These are phyloP conservation scores for Escovopsis sp. DNA, from an alignment of 2,329 filamentous ascomycete genomes.

Conservation along the genomic window DNA sequence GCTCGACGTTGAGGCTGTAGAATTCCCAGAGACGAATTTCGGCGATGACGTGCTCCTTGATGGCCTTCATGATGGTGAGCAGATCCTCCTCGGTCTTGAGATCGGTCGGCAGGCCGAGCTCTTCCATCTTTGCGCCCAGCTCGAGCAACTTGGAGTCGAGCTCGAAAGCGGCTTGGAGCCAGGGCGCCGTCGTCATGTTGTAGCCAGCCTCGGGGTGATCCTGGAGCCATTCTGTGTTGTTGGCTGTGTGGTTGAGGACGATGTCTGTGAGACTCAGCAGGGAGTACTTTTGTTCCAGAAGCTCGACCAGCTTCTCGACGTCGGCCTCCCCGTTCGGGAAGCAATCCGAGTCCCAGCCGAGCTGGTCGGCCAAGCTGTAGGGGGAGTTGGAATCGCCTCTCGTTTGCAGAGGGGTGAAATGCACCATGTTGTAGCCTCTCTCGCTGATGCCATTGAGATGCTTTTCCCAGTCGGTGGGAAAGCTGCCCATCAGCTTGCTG, in stretches of 20 bases:
- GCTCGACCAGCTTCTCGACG: conserved; percentile 58
- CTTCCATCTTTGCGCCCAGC: conserved; percentile 57
- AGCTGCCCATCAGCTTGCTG: conserved; percentile 95
- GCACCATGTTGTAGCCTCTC: conserved; percentile 96
- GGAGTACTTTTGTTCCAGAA: conserved; percentile 71
- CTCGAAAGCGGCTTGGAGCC: conserved; percentile 48
- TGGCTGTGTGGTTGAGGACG: conserved; percentile 92
- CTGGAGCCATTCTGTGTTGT: conserved; percentile 88
- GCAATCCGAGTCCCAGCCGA: conserved; percentile 63
- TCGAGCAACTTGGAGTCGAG: conserved; percentile 52
- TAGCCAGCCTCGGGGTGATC: conserved; percentile 93
- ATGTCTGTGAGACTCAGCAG: conserved; percentile 87
- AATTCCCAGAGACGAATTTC: conserved; percentile 81
- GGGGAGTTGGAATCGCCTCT: conserved; percentile 87
- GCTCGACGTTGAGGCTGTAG: conserved; percentile 69
- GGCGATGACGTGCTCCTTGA: conserved; percentile 67
- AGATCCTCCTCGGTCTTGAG: conserved; percentile 59
- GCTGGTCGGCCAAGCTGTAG: conserved; percentile 90
- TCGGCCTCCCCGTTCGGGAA: conserved; percentile 81
- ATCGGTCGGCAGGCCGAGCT: conserved; percentile 60
- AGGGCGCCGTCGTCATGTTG: conserved; percentile 79
- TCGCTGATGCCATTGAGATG: conserved; percentile 79
- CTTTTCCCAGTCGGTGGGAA: conserved; percentile 76
- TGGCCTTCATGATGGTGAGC: conserved; percentile 63
- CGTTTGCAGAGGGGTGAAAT: conserved; percentile 87